phyloP scores from a whole-genome alignment of 441 rosid species.

The Rhodomyrtus psidioides region DNA sequence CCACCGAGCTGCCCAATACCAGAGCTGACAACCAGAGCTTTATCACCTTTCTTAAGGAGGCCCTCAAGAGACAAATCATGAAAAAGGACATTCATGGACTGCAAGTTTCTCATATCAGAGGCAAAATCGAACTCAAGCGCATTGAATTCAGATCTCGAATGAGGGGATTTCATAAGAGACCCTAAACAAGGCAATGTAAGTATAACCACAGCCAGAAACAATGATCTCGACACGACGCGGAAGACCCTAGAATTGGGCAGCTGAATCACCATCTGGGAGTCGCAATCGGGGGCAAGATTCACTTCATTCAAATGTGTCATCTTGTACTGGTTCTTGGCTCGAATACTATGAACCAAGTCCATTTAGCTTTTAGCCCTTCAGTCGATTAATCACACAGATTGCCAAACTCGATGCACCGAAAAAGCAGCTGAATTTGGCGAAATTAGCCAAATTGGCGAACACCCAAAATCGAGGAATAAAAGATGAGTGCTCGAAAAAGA shows the following conservation, averaged over 20 bases:
- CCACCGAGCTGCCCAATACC: conserved; percentile 4
- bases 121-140: neutral
- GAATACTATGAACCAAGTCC: conserved; percentile 17
- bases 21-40: conserved; percentile 23
- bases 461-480: conserved; percentile 4
- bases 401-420: neutral
- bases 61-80: conserved; percentile 30
- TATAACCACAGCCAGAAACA: conserved; percentile 29
- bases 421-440: neutral
- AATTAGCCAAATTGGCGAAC: neutral
- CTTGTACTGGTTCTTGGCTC: conserved; percentile 3
- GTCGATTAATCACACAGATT: neutral
- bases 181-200: conserved; percentile 24
- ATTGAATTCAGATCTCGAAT: neutral
- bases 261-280: conserved; percentile 26
- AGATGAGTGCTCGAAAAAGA: neutral
- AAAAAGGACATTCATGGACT: conserved; percentile 21
- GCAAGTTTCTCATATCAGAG: conserved; percentile 9
- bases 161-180: conserved; percentile 14
- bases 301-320: conserved; percentile 11
- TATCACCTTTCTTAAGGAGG: conserved; percentile 26
- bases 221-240: conserved; percentile 29
- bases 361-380: neutral
- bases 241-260: conserved; percentile 30
- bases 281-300: conserved; percentile 6